These are phyloP conservation scores for Protomyces pachydermus DNA, from an alignment of 1,139 yeast species.

Conservation along the genomic window DNA sequence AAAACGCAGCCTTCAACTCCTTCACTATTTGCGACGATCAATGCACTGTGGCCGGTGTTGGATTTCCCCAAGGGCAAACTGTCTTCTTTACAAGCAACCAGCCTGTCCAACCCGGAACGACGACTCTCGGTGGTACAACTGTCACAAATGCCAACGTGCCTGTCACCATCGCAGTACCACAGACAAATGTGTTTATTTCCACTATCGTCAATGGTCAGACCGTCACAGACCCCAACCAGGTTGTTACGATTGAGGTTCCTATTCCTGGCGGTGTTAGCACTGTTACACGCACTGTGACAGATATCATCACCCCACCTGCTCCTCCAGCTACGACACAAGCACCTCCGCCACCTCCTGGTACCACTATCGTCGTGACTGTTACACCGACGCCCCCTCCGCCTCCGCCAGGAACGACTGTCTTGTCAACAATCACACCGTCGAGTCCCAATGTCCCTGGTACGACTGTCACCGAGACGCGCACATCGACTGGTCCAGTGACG, in stretches of 20 bases:
- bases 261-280: not conserved
- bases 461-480: not conserved
- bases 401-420: not conserved
- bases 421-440: not conserved
- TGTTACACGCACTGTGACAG: not conserved
- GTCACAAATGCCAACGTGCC: not conserved
- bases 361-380: not conserved
- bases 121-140: conserved; percentile 15
- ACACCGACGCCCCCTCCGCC: not conserved
- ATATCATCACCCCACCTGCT: not conserved
- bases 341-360: not conserved
- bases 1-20: conserved; percentile 6
- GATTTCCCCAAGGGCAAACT: conserved; percentile 4
- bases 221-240: not conserved
- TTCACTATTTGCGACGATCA: conserved; percentile 5
- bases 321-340: not conserved
- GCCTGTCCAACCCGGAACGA: conserved; percentile 2
- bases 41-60: conserved; percentile 11
- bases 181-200: not conserved
- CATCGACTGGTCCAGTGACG: too few relatives aligned
- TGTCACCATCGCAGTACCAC: conserved; percentile 2
- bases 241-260: not conserved
- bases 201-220: not conserved
- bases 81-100: conserved; percentile 12
- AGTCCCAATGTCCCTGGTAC: not conserved